These are phyloP conservation scores for Pseudotsuga menziesii DNA, from an alignment of 75 land plant genomes.

Conservation along the genomic window DNA sequence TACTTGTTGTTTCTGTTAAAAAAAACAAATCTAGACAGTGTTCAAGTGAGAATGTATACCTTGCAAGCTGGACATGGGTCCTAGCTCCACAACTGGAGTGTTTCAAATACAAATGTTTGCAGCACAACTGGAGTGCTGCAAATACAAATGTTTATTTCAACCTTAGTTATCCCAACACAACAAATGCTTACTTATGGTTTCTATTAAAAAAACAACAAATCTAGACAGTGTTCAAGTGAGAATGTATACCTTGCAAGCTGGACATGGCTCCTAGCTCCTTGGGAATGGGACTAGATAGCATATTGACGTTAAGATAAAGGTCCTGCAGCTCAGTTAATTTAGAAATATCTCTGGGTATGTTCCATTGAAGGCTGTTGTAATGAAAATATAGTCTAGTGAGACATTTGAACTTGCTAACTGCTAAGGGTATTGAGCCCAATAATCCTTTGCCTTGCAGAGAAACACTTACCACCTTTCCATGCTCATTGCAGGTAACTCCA, in stretches of 20 bases:
- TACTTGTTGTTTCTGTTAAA: no score
- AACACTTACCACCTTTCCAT: constrained; percentile 65
- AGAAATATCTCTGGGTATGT: constrained; percentile 62
- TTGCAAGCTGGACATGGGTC: constrained; percentile 70
- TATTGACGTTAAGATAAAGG: constrained; percentile 79
- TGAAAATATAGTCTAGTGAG: constrained; percentile 78
- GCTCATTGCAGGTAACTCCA: constrained; percentile 74
- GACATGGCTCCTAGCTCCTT: constrained; percentile 64
- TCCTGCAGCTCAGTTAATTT: constrained; percentile 54
- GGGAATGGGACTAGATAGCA: constrained; percentile 74
- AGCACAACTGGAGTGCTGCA: no score
- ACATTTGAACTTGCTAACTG: constrained; percentile 45
- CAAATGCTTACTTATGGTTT: no score
- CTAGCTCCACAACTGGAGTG: no score
- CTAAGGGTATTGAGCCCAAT: constrained; percentile 53
- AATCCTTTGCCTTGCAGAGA: constrained; percentile 77
- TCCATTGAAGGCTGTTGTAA: constrained; percentile 69
- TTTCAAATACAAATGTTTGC: no score
- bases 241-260: no score
- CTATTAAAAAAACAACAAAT: no score
- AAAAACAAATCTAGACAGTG: no score
- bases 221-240: no score
- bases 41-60: constrained; percentile 27
- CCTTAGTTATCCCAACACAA: no score
- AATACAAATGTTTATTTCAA: no score